Evolutionary conservation across 495 filamentous ascomycete species (phyloP).

Genomic region (Lindgomyces ingoldianus): DNA sequence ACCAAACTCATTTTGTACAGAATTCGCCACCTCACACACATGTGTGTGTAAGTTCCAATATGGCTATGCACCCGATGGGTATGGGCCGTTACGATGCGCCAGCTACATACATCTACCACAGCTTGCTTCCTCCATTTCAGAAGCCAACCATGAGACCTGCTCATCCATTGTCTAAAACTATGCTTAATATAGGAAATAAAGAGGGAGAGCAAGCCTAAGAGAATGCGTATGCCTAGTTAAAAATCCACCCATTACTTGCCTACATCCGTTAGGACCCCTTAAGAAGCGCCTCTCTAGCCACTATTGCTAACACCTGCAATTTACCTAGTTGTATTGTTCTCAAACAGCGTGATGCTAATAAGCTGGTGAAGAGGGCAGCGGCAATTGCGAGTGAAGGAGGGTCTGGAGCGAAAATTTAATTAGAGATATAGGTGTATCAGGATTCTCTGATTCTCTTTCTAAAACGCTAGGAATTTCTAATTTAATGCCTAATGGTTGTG

Average conservation of each 20-base stretch:
- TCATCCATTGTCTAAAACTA: neutral
- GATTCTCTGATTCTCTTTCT: neutral
- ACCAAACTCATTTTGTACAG: too few relatives aligned
- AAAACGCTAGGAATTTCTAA: neutral
- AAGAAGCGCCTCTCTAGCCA: slow-evolving; percentile 18
- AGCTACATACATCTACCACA: neutral
- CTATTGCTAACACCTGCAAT: slow-evolving; percentile 25
- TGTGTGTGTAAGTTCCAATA: slow-evolving; percentile 17
- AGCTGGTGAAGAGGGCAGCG: slow-evolving; percentile 11
- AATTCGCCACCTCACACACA: too few relatives aligned
- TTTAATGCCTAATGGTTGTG: neutral
- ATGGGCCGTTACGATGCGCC: neutral
- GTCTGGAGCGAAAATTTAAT: slow-evolving; percentile 8
- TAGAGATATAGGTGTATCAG: neutral
- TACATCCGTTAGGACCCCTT: slow-evolving; percentile 7
- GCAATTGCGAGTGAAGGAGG: slow-evolving; percentile 12
- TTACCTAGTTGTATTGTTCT: slow-evolving; percentile 27
- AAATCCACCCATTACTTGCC: slow-evolving; percentile 7
- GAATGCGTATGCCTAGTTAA: neutral
- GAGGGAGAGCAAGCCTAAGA: neutral
- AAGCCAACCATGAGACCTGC: slow-evolving; percentile 6
- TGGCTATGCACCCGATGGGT: slow-evolving; percentile 7
- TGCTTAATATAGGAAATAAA: slow-evolving; percentile 1
- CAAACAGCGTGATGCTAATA: slow-evolving; percentile 21
- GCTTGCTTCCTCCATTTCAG: slow-evolving; percentile 1